Percentiles rank a stretch among this genome's conserved stretches.
These are phyloP conservation scores for Cetraspora pellucida DNA, from an alignment of 192 early-diverging fungal species.

Conservation along the genomic window DNA sequence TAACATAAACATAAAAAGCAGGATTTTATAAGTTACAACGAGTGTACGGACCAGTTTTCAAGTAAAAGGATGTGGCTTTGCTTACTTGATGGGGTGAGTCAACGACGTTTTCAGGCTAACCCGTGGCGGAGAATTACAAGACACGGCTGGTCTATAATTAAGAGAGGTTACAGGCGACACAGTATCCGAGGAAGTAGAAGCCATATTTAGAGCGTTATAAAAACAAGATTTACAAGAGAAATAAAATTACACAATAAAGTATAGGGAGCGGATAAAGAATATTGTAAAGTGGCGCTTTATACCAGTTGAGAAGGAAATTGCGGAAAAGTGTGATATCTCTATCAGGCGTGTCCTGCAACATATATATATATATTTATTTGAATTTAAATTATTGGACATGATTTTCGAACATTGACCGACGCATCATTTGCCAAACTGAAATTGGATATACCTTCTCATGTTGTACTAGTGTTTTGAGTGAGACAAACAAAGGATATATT, in stretches of 20 bases:
- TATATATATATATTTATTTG: background rate
- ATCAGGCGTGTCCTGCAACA: background rate
- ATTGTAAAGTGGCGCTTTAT: no score
- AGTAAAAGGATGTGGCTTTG: background rate
- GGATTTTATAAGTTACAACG: background rate
- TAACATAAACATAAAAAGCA: background rate
- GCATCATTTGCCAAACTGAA: background rate
- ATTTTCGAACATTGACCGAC: background rate
- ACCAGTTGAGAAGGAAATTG: no score
- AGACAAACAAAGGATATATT: no score
- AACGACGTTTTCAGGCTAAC: constrained; percentile 24
- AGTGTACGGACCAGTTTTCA: background rate
- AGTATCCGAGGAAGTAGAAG: constrained; percentile 12
- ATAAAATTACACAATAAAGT: background rate
- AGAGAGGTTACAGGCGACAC: background rate
- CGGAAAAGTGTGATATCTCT: background rate
- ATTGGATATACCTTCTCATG: background rate
- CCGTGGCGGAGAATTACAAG: constrained; percentile 7
- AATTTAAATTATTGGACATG: background rate
- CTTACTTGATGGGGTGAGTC: constrained; percentile 32
- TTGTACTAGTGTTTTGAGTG: no score
- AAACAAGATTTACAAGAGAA: background rate
- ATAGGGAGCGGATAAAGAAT: background rate
- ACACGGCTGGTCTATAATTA: constrained; percentile 11
- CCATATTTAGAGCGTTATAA: background rate